Evolutionary conservation across 306 rosid species (phyloP).

Genomic region (Mimosa pudica): DNA sequence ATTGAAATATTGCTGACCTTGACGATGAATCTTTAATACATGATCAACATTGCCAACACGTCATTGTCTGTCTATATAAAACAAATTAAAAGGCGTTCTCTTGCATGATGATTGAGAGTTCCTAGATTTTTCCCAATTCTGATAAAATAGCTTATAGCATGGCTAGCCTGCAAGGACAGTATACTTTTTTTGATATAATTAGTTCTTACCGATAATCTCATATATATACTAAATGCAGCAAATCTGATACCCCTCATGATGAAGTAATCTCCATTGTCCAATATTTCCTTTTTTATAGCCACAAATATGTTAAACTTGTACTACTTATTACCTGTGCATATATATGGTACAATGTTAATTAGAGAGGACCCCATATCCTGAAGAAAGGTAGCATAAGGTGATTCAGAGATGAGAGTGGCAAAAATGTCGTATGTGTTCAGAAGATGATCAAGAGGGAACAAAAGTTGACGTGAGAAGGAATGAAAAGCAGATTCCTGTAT

Average conservation of each 20-base stretch:
- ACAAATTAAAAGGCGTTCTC: background rate
- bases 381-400: background rate
- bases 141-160: background rate
- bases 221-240: background rate
- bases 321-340: background rate
- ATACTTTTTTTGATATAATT: background rate
- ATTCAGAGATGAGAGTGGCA: background rate
- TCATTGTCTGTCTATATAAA: background rate
- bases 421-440: conserved; percentile 7
- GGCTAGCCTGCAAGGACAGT: background rate
- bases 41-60: background rate
- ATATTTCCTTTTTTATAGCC: background rate
- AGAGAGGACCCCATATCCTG: conserved; percentile 7
- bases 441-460: conserved; percentile 2
- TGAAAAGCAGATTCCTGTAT: conserved; percentile 20
- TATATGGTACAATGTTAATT: too few species aligned
- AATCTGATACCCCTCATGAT: background rate
- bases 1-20: too few species aligned
- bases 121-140: conserved; percentile 4
- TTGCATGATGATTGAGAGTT: conserved; percentile 3
- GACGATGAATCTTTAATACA: background rate
- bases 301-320: background rate
- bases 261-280: background rate
- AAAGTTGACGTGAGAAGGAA: background rate
- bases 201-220: background rate